Percentiles rank a stretch among this genome's conserved stretches.
These are phyloP conservation scores for Spencermartinsiella ligniputridi DNA, from an alignment of 1,139 yeast genomes.

Conservation along the genomic window DNA sequence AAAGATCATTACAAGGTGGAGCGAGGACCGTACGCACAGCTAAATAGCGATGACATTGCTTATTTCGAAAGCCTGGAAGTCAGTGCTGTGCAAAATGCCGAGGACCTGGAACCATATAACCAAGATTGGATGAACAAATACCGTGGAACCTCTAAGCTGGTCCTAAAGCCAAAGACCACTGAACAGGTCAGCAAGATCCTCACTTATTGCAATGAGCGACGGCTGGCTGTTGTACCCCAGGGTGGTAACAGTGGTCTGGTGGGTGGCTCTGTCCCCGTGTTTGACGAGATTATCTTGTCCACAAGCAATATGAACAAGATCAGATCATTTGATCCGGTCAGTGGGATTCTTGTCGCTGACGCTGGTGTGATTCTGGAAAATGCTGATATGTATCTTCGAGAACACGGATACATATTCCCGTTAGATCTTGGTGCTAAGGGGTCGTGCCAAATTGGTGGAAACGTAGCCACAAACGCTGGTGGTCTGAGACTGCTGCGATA, in stretches of 20 bases:
- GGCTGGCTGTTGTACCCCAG: slow-evolving; percentile 88
- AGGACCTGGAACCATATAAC: slow-evolving; percentile 69
- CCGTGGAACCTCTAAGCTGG: slow-evolving; percentile 77
- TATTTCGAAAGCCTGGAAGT: slow-evolving; percentile 56
- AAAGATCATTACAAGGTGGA: slow-evolving; percentile 29
- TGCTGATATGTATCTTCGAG: slow-evolving; percentile 77
- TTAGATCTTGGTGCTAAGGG: slow-evolving; percentile 96
- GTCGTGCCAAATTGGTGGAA: slow-evolving; percentile 94
- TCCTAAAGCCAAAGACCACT: slow-evolving; percentile 79
- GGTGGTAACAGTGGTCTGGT: slow-evolving; percentile 98
- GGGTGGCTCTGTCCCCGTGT: slow-evolving; percentile 91
- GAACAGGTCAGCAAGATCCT: slow-evolving; percentile 74
- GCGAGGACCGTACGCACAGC: slow-evolving; percentile 36
- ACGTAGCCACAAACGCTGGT: slow-evolving; percentile 95
- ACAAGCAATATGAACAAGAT: slow-evolving; percentile 69
- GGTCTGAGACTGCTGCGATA: slow-evolving; percentile 84
- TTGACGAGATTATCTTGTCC: slow-evolving; percentile 81
- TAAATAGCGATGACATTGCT: slow-evolving; percentile 55
- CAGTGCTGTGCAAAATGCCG: slow-evolving; percentile 43
- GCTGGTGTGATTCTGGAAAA: slow-evolving; percentile 87
- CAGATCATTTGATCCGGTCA: slow-evolving; percentile 72
- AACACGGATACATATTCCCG: slow-evolving; percentile 85
- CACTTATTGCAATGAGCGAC: slow-evolving; percentile 74
- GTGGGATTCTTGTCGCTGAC: slow-evolving; percentile 84
- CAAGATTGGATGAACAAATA: slow-evolving; percentile 98